Evolutionary conservation across 352 stramenopile genomes (phyloP).

Genomic region (Phytophthora pisi): DNA sequence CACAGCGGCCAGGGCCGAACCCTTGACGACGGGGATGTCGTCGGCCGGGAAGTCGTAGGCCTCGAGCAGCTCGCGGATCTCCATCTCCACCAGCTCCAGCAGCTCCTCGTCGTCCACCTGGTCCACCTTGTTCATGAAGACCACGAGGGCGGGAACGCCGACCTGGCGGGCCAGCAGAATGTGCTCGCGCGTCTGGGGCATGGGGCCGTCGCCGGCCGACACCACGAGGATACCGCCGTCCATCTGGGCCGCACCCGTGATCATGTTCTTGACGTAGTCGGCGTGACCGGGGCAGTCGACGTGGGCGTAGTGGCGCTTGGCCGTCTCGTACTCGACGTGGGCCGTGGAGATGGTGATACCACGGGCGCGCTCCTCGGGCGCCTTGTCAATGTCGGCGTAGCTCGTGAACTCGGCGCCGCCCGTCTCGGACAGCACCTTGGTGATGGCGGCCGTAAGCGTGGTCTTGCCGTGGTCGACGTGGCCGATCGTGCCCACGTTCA

Average conservation of each 20-base stretch:
- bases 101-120: constrained; percentile 42
- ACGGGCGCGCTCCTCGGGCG: constrained; percentile 73
- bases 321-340: constrained; percentile 38
- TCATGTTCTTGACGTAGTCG: constrained; percentile 96
- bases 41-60: constrained; percentile 97
- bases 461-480: constrained; percentile 98
- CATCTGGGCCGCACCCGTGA: constrained; percentile 97
- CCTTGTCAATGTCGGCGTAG: constrained; percentile 97
- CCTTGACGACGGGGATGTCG: constrained; percentile 94
- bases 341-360: constrained; percentile 43
- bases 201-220: constrained; percentile 76
- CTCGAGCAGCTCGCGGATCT: constrained; percentile 65
- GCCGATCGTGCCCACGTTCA: constrained; percentile 98
- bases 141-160: constrained; percentile 90
- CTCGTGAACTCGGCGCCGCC: constrained; percentile 85
- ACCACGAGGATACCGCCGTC: constrained; percentile 93
- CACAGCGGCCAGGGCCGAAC: constrained; percentile 93
- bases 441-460: constrained; percentile 97
- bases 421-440: constrained; percentile 83
- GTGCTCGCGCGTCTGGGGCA: constrained; percentile 96
- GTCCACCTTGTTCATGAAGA: constrained; percentile 97
- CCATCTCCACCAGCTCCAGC: constrained; percentile 47
- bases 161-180: constrained; percentile 95
- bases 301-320: constrained; percentile 73
- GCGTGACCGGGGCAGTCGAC: constrained; percentile 96